phyloP scores from a whole-genome alignment of 257 asterid species.

The Rubia yunnanensis region DNA sequence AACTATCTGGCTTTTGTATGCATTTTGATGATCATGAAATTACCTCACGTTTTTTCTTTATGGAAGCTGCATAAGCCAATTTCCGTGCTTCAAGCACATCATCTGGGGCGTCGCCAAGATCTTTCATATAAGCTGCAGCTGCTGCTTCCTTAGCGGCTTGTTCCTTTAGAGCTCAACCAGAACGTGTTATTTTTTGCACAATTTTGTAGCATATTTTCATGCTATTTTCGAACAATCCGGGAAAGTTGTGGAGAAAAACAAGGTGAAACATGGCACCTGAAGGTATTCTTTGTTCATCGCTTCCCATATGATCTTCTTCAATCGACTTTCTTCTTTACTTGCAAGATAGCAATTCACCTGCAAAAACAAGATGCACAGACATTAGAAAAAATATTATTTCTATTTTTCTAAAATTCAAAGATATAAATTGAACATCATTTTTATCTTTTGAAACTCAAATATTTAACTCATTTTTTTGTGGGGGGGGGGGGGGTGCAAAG shows the following conservation, averaged over 20 bases:
- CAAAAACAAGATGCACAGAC: not conserved
- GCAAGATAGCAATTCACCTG: conserved; percentile 68
- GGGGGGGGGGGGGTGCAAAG: too few species aligned
- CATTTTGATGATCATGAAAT: not conserved
- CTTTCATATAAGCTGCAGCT: conserved; percentile 42
- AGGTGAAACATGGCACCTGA: conserved; percentile 38
- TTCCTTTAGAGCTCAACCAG: conserved; percentile 37
- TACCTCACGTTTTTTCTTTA: conserved; percentile 57
- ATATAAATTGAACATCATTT: not conserved
- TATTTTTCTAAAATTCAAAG: too few species aligned
- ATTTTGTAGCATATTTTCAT: not conserved
- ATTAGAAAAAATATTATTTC: not conserved
- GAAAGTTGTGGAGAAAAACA: not conserved
- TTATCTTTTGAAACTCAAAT: not conserved
- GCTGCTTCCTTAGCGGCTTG: conserved; percentile 80
- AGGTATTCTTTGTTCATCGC: conserved; percentile 74
- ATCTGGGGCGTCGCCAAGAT: conserved; percentile 39
- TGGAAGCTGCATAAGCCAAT: conserved; percentile 58
- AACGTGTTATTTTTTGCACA: not conserved
- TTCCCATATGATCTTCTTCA: conserved; percentile 71
- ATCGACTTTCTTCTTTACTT: conserved; percentile 55
- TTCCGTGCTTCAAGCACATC: conserved; percentile 31
- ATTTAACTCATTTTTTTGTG: too few species aligned
- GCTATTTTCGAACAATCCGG: not conserved
- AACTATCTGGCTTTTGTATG: too few species aligned